Evolutionary conservation across 2,329 filamentous ascomycete genomes (phyloP), one percentile per base, ranked within the genome.

Genomic region (Stromatinia cepivora): DNA sequence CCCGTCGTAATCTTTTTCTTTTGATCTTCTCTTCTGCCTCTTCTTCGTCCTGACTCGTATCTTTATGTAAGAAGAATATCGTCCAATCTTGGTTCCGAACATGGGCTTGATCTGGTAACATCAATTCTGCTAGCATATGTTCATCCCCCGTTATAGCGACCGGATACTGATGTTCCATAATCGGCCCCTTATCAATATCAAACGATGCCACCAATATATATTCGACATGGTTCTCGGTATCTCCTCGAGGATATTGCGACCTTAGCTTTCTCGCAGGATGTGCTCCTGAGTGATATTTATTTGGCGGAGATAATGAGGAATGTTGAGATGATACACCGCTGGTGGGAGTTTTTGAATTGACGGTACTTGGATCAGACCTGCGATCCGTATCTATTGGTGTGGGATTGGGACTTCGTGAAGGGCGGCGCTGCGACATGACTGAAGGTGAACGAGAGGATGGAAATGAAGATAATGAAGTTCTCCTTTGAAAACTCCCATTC

Each of bases 111-210:
- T 99, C 95, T 0, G 95, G 95, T 79, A 99, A 83, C 95, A 99
- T 99, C 77, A 99, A 87, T 83, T 99, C 95, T 9, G 95, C 95
- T 77, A 99, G 82, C 94, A 98, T 98, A 77, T 97, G 91, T 82
- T 99, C 95, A 79, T 99, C 94, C 45, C 95, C 94, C 64, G 93
- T 97, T 72, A 99, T 98, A 64, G 94, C 90, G 54, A 92, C 90
- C 0, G 95, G 95, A 78, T 94, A 99, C 79, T 99, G 95, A 79
- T 99, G 94, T 79, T 99, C 95, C 95, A 99, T 98, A 75, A 97
- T 89, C 59, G 94, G 94, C 4, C 95, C 95, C 66, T 92, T 89
- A 79, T 98, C 94, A 76, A 98, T 97, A 80, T 98, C 93, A 81
- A 99, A 99, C 3, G 93, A 97, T 5, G 95, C 95, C 67, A 99